These are phyloP conservation scores for Glarea lozoyensis DNA, from an alignment of 495 filamentous ascomycete species.

Conservation along the genomic window DNA sequence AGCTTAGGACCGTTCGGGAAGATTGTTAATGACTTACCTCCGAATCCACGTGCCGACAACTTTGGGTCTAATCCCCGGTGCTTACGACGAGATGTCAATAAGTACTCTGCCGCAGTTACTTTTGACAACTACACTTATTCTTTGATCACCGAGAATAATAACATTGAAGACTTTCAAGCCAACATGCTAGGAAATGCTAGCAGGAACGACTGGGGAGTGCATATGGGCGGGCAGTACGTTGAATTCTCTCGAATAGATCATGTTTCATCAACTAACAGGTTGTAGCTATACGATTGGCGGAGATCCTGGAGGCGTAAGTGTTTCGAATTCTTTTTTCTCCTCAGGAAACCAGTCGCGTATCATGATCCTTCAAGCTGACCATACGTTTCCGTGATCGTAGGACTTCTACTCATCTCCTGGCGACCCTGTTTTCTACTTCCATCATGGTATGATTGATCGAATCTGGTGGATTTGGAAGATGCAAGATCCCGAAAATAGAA, in stretches of 20 bases:
- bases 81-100: slow-evolving; percentile 53
- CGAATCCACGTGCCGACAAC: slow-evolving; percentile 1
- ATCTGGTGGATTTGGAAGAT: slow-evolving; percentile 53
- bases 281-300: slow-evolving; percentile 54
- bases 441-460: slow-evolving; percentile 47
- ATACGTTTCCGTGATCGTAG: background rate
- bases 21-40: background rate
- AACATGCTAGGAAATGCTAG: slow-evolving; percentile 21
- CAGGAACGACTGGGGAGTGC: slow-evolving; percentile 43
- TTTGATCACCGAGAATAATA: background rate
- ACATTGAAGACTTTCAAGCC: background rate
- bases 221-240: slow-evolving; percentile 59
- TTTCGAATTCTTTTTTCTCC: background rate
- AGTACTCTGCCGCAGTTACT: slow-evolving; percentile 5
- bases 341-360: background rate
- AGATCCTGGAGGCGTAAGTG: slow-evolving; percentile 37
- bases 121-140: background rate
- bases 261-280: no score
- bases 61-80: slow-evolving; percentile 50
- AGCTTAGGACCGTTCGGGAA: background rate
- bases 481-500: slow-evolving; percentile 24
- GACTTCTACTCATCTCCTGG: background rate
- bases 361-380: background rate
- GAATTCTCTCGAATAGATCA: no score
- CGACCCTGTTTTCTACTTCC: slow-evolving; percentile 50